phyloP scores from a whole-genome alignment of 768 basidiomycete genomes.

The Tricholoma bakamatsutake region DNA sequence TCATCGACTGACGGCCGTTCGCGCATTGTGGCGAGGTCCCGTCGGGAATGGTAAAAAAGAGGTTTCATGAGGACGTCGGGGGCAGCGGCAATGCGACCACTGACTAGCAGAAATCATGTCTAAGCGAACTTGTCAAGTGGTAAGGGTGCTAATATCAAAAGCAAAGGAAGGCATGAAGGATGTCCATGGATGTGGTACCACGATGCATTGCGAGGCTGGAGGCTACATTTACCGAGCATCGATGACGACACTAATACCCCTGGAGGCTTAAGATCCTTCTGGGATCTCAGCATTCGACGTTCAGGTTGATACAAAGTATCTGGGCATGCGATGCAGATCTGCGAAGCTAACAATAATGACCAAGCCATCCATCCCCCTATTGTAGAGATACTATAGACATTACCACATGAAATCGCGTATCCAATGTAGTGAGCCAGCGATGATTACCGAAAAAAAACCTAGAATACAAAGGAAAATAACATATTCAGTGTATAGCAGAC shows the following conservation, averaged over 20 bases:
- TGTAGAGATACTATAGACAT: neutral
- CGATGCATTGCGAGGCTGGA: neutral
- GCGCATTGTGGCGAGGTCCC: neutral
- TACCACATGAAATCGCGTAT: neutral
- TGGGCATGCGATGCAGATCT: neutral
- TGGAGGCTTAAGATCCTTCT: neutral
- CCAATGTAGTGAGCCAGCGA: too few relatives aligned
- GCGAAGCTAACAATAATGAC: neutral
- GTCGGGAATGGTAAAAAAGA: neutral
- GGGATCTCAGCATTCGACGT: neutral
- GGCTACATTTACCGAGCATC: neutral
- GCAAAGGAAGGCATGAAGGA: neutral
- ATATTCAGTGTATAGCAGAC: neutral
- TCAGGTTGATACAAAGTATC: neutral
- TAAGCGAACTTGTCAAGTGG: neutral
- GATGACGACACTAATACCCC: neutral
- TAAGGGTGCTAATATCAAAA: neutral
- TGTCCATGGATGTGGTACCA: neutral
- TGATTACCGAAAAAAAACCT: neutral
- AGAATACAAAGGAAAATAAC: neutral
- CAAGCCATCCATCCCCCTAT: neutral
- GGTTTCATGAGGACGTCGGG: neutral
- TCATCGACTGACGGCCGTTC: neutral
- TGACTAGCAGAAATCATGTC: neutral
- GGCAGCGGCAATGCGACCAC: neutral